A percentile compares a stretch with the other conserved stretches of the same genome.
Conservation (phyloP, 306 rosid species). For the Inga leiocalycina region DNA sequence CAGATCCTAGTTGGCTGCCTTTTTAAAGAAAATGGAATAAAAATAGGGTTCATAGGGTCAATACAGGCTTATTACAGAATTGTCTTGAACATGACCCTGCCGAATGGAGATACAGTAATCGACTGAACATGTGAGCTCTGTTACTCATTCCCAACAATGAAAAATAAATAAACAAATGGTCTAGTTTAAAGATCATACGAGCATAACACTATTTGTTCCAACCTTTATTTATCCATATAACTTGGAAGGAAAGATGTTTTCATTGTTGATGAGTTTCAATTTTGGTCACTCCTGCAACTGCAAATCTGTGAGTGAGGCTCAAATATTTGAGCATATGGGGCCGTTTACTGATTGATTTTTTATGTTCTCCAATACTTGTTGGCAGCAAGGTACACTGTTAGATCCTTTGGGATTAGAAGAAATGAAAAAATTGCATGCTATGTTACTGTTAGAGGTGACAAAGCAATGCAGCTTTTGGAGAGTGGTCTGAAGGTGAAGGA, state of each 20-base stretch:
- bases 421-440: constrained; percentile 89
- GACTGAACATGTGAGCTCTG: background rate
- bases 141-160: background rate
- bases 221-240: background rate
- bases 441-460: constrained; percentile 86
- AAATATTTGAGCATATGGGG: background rate
- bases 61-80: background rate
- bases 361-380: background rate
- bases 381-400: constrained; percentile 78
- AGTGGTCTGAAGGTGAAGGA: constrained; percentile 90
- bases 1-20: background rate
- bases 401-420: constrained; percentile 79
- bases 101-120: background rate
- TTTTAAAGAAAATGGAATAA: too few species aligned
- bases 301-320: background rate
- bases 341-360: background rate
- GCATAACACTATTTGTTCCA: background rate
- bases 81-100: background rate
- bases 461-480: constrained; percentile 86
- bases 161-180: background rate
- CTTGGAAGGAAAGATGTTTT: background rate
- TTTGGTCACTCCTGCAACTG: background rate
- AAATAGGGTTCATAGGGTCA: background rate
- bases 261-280: background rate
- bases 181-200: background rate